Percentiles rank a stretch among this genome's conserved stretches.
These are phyloP conservation scores for Rhynchosporium agropyri DNA, from an alignment of 2,329 filamentous ascomycete species.

Conservation along the genomic window DNA sequence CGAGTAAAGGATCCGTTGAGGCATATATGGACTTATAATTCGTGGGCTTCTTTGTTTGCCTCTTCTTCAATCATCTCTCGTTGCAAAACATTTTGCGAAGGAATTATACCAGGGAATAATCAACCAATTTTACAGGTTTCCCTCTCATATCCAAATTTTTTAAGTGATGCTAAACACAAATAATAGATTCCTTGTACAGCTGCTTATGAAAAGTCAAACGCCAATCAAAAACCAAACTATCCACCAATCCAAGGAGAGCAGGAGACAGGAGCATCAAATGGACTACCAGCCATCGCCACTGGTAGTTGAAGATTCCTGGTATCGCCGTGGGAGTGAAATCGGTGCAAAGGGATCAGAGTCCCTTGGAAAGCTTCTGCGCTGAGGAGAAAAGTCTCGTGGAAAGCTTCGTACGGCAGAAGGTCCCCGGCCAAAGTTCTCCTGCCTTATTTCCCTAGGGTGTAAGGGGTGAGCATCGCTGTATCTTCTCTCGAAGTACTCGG, in stretches of 20 bases:
- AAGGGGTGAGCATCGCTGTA: slow-evolving; percentile 14
- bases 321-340: slow-evolving; percentile 25
- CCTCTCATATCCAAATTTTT: slow-evolving; percentile 8
- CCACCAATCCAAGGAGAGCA: background rate
- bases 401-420: slow-evolving; percentile 9
- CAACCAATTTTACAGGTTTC: slow-evolving; percentile 14
- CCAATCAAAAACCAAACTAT: slow-evolving; percentile 3
- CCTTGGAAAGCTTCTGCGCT: background rate
- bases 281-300: slow-evolving; percentile 13
- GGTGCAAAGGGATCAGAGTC: slow-evolving; percentile 27
- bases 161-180: slow-evolving; percentile 9
- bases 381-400: slow-evolving; percentile 4
- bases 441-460: slow-evolving; percentile 7
- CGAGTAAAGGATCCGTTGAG: slow-evolving; percentile 1
- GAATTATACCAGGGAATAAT: slow-evolving; percentile 13
- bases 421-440: slow-evolving; percentile 10
- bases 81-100: slow-evolving; percentile 7
- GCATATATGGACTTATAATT: slow-evolving; percentile 9
- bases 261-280: background rate
- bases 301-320: slow-evolving; percentile 19
- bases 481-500: slow-evolving; percentile 19
- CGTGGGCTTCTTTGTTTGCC: slow-evolving; percentile 6
- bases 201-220: slow-evolving; percentile 9
- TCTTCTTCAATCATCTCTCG: slow-evolving; percentile 1
- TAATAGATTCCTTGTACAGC: background rate